Percentiles rank a stretch among this genome's conserved stretches.
Evolutionary conservation across 495 filamentous ascomycete species (phyloP).

Genomic region (Trichocladium uniseriatum): DNA sequence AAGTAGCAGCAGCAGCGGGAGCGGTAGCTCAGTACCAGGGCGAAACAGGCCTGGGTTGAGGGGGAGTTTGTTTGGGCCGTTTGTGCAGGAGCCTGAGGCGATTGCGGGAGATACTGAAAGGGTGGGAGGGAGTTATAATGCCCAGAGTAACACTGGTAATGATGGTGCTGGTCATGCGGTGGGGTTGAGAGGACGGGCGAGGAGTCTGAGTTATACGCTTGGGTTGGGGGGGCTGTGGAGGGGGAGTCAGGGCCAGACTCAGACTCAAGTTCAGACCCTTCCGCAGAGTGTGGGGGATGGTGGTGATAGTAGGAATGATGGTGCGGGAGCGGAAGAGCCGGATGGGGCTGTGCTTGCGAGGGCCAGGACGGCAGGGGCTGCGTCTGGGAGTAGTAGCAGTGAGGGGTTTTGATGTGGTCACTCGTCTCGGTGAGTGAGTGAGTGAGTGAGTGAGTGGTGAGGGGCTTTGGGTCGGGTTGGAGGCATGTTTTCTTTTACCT

Average conservation of each 20-base stretch:
- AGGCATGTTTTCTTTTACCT: too few species aligned
- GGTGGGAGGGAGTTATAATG: conserved; percentile 4
- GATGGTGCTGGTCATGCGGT: conserved; percentile 1
- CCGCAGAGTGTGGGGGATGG: background rate
- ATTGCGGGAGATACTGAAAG: conserved; percentile 12
- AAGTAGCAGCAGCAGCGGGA: too few species aligned
- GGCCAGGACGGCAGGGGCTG: background rate
- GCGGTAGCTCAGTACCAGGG: too few species aligned
- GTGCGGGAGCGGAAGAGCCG: background rate
- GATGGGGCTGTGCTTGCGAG: background rate
- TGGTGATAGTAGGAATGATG: background rate
- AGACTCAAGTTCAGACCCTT: too few species aligned
- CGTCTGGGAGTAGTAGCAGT: background rate
- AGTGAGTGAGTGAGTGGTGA: background rate
- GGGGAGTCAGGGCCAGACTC: background rate
- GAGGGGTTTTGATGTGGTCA: background rate
- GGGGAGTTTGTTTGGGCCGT: conserved; percentile 35
- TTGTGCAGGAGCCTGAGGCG: background rate
- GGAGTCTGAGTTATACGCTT: conserved; percentile 44
- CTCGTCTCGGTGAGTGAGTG: background rate
- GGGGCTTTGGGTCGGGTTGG: too few species aligned
- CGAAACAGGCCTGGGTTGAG: conserved; percentile 4
- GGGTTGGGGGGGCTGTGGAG: conserved; percentile 36
- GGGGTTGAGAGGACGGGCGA: conserved; percentile 28
- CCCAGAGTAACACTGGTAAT: too few species aligned